phyloP scores from a whole-genome alignment of 1,284 basidiomycete genomes.

The Boletus semigastroideus region DNA sequence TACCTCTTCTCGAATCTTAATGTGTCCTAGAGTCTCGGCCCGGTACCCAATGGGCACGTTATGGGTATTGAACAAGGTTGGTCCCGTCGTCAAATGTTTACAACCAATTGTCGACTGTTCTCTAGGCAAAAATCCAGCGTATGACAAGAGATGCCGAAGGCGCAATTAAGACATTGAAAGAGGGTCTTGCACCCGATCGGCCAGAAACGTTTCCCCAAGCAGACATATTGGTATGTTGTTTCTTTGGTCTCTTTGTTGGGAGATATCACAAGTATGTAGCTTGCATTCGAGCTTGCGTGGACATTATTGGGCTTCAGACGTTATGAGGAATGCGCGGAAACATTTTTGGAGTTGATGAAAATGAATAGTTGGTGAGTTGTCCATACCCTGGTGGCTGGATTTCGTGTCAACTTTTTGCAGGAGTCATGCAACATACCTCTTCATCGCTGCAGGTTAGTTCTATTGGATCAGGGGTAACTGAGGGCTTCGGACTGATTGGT shows the following conservation, averaged over 20 bases:
- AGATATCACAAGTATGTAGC: conserved; percentile 37
- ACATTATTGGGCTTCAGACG: conserved; percentile 61
- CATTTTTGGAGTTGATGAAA: conserved; percentile 62
- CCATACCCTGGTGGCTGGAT: neutral
- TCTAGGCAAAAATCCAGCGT: conserved; percentile 72
- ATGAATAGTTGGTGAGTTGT: conserved; percentile 63
- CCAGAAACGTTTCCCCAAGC: conserved; percentile 63
- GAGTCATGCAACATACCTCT: conserved; percentile 77
- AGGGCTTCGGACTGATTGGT: conserved; percentile 1
- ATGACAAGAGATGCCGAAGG: conserved; percentile 63
- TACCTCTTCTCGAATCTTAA: neutral
- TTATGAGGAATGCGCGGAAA: conserved; percentile 65
- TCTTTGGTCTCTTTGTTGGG: neutral
- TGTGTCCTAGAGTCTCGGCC: conserved; percentile 42
- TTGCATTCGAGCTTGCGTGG: conserved; percentile 79
- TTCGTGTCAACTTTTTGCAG: conserved; percentile 31
- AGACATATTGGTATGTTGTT: conserved; percentile 54
- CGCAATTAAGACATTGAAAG: conserved; percentile 61
- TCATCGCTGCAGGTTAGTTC: conserved; percentile 60
- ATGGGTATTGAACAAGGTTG: conserved; percentile 72
- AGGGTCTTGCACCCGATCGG: conserved; percentile 54
- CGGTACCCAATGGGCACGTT: conserved; percentile 68
- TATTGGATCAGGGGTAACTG: neutral
- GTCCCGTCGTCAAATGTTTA: neutral
- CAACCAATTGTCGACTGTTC: neutral